Base-by-base conservation (phyloP, 805 yeast genomes). In the Torulaspora delbrueckii region DNA sequence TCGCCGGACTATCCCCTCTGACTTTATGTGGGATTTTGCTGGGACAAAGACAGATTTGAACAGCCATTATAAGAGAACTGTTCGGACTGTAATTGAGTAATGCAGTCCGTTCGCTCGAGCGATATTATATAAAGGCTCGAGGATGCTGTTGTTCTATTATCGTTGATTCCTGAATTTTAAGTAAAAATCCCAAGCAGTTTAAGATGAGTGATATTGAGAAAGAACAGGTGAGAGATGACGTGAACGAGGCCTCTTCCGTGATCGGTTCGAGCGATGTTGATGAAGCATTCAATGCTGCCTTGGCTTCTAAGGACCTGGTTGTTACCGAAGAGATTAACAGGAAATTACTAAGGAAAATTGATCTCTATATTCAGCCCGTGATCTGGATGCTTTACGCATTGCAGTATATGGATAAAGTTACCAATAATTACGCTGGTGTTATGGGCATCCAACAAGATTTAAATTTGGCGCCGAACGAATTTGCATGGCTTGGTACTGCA, bases 331-430 rank as follows among this genome's bases (percentile, higher is more conserved):
- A 43, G 25, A 45, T 38, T 16, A 45, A 47, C 26, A 34, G 28
- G 22, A 43, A 30, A 24, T 16, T 46, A 12, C 41, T 43, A 14
- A 34, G 44, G 27, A 47, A 47, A 40, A 43, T 47, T 23, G 50
- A 47, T 40, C 12, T 43, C n/a, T 43, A 45, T 26, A 40, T 47
- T 32, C 45, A 42, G 26, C 50, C 50, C 6, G 19, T 47, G 10
- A 47, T 47, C 28, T 47, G 50, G 44, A 14, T 34, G 2, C 23
- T 47, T 2, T 47, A 47, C 32, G 33, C 50, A 7, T 16, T 43
- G 13, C 47, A 42, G 28, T 47, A 37, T 23, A 47, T 47, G 50
- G 47, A 47, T 32, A 47, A 47, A 36, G 50, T 42, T 5, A 43
- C 47, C 16, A 47, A 44, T 12, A 38, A 19, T 16, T 47, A 37